Evolutionary conservation across 208 protist species (phyloP).

Genomic region (Trypanosoma platydactyli): DNA sequence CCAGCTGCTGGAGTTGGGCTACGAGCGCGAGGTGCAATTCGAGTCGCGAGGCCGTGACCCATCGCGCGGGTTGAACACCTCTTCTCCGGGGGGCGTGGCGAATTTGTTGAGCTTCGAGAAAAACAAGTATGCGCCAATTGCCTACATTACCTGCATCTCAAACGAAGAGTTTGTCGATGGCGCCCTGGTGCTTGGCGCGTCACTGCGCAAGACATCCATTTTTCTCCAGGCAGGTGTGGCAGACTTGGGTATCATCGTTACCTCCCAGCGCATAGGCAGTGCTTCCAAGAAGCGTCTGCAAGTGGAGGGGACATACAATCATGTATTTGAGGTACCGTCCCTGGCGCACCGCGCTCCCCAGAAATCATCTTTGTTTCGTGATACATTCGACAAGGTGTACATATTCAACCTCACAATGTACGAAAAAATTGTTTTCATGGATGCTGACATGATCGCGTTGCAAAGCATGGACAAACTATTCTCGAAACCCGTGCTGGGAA

Average conservation of each 20-base stretch:
- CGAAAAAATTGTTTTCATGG: constrained; percentile 39
- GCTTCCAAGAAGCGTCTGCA: constrained; percentile 12
- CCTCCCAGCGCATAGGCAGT: constrained; percentile 15
- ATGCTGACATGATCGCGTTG: constrained; percentile 39
- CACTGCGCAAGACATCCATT: constrained; percentile 18
- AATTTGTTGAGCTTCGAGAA: background rate
- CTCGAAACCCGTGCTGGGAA: background rate
- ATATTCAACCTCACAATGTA: constrained; percentile 46
- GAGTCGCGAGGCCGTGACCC: background rate
- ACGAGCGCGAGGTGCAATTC: constrained; percentile 4
- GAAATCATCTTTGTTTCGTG: background rate
- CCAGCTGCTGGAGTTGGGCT: constrained; percentile 1
- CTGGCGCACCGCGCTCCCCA: background rate
- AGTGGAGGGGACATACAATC: constrained; percentile 17
- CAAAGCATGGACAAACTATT: constrained; percentile 24
- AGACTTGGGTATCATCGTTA: constrained; percentile 30
- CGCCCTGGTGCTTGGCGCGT: constrained; percentile 32
- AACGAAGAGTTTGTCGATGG: constrained; percentile 45
- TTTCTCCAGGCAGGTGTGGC: constrained; percentile 9
- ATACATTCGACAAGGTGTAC: constrained; percentile 42
- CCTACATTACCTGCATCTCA: constrained; percentile 32
- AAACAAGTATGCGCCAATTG: constrained; percentile 17
- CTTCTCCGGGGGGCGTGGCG: constrained; percentile 7
- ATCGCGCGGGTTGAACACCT: background rate
- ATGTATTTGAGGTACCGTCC: constrained; percentile 30